A percentile compares a stretch with the other conserved stretches of the same genome.
These are phyloP conservation scores for Penicillium antarcticum DNA, from an alignment of 495 filamentous ascomycete species.

Conservation along the genomic window DNA sequence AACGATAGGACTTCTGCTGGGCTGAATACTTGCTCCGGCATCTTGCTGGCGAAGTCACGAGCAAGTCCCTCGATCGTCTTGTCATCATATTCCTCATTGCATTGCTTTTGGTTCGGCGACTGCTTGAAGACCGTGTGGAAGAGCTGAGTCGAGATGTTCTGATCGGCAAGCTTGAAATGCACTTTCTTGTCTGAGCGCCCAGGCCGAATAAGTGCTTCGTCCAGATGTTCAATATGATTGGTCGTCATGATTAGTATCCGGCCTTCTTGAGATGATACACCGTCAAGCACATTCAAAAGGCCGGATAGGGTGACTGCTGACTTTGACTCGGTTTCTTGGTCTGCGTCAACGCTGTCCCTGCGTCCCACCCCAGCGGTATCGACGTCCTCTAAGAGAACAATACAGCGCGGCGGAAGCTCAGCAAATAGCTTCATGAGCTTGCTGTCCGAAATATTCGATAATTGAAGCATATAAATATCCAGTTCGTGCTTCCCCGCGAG, in stretches of 20 bases:
- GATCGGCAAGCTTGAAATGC: conserved; percentile 12
- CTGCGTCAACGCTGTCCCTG: conserved; percentile 1
- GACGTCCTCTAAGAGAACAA: conserved; percentile 67
- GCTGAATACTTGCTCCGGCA: conserved; percentile 18
- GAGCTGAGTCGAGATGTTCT: conserved; percentile 12
- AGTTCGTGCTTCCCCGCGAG: conserved; percentile 59
- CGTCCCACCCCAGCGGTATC: conserved; percentile 50
- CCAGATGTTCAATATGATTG: conserved; percentile 62
- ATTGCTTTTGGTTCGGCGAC: conserved; percentile 3
- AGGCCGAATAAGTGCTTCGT: conserved; percentile 63
- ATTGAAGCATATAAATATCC: conserved; percentile 55
- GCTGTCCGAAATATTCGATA: conserved; percentile 28
- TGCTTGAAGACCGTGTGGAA: conserved; percentile 12
- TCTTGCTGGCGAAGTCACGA: conserved; percentile 10
- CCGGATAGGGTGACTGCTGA: conserved; percentile 45
- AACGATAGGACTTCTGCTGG: conserved; percentile 16
- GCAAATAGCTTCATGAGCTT: conserved; percentile 45
- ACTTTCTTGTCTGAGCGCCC: conserved; percentile 54
- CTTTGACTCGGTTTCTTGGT: conserved; percentile 26
- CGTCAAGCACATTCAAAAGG: conserved; percentile 67
- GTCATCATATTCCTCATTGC: conserved; percentile 3
- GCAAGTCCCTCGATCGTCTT: conserved; percentile 5
- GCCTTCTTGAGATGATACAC: conserved; percentile 63
- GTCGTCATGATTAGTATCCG: conserved; percentile 71
- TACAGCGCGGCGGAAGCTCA: conserved; percentile 54